phyloP scores from a whole-genome alignment of 345 rosid species.

The Syzygium aromaticum region DNA sequence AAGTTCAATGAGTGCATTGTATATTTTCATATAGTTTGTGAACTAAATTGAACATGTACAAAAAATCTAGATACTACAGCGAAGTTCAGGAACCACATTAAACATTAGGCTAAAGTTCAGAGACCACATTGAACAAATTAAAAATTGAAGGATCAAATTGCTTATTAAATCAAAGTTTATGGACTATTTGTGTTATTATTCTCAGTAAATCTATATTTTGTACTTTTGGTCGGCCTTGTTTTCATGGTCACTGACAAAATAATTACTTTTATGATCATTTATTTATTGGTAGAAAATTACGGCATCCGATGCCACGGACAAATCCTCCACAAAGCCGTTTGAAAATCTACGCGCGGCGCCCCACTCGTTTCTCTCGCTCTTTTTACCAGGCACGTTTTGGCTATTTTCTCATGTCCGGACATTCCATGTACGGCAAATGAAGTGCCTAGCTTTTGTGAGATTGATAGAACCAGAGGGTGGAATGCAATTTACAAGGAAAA shows the following conservation, averaged over 20 bases:
- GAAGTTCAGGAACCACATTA: too few relatives aligned
- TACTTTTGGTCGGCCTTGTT: background rate
- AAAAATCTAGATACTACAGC: too few relatives aligned
- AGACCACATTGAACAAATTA: too few relatives aligned
- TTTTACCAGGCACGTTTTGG: background rate
- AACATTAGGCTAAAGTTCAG: too few relatives aligned
- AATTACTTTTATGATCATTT: background rate
- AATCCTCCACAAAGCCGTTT: background rate
- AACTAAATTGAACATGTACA: too few relatives aligned
- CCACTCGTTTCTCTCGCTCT: background rate
- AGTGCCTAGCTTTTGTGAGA: background rate
- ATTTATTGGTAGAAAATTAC: background rate
- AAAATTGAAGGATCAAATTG: too few relatives aligned
- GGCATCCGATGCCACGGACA: background rate
- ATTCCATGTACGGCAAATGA: background rate
- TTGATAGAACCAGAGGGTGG: too few relatives aligned
- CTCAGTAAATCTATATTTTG: background rate
- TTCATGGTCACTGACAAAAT: background rate
- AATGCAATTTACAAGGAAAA: too few relatives aligned
- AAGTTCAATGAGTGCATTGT: too few relatives aligned
- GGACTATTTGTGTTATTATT: too few relatives aligned
- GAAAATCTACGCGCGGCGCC: background rate
- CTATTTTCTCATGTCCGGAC: background rate
- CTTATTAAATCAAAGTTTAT: too few relatives aligned
- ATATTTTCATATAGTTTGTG: too few relatives aligned